A percentile compares a stretch with the other conserved stretches of the same genome.
Conservation (phyloP, 176 grass and related monocot genomes). For the Carex myosuroides region DNA sequence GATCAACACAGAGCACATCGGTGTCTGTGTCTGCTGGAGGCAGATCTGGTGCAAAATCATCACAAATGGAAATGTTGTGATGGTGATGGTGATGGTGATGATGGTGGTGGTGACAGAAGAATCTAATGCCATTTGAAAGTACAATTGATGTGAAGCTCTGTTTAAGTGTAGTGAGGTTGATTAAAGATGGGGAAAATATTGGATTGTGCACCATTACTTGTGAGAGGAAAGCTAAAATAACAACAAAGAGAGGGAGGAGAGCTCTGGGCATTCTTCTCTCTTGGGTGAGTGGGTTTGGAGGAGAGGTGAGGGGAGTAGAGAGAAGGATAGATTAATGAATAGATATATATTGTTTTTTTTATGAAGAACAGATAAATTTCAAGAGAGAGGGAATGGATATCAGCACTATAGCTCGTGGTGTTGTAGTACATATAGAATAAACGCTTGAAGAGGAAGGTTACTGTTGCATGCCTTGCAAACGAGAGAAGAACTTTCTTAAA, state of each 20-base stretch:
- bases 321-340: no score
- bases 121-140: not conserved
- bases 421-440: not conserved
- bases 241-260: slow-evolving; percentile 29
- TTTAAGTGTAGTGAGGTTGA: slow-evolving; percentile 5
- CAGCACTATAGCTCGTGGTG: slow-evolving; percentile 15
- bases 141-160: slow-evolving; percentile 4
- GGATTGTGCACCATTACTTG: slow-evolving; percentile 1
- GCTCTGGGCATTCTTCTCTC: not conserved
- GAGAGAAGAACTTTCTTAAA: slow-evolving; percentile 56
- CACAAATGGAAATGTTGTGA: slow-evolving; percentile 34
- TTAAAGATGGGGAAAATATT: slow-evolving; percentile 1
- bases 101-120: not conserved
- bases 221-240: slow-evolving; percentile 26
- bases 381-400: not conserved
- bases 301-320: not conserved
- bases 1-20: slow-evolving; percentile 53
- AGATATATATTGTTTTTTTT: no score
- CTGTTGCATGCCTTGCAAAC: slow-evolving; percentile 74
- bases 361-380: no score
- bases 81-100: not conserved
- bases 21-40: slow-evolving; percentile 36
- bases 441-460: slow-evolving; percentile 42
- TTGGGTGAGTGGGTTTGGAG: no score
- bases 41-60: slow-evolving; percentile 57